These are phyloP conservation scores for Tulasnella sp. DNA, from an alignment of 768 basidiomycete species.

Conservation along the genomic window DNA sequence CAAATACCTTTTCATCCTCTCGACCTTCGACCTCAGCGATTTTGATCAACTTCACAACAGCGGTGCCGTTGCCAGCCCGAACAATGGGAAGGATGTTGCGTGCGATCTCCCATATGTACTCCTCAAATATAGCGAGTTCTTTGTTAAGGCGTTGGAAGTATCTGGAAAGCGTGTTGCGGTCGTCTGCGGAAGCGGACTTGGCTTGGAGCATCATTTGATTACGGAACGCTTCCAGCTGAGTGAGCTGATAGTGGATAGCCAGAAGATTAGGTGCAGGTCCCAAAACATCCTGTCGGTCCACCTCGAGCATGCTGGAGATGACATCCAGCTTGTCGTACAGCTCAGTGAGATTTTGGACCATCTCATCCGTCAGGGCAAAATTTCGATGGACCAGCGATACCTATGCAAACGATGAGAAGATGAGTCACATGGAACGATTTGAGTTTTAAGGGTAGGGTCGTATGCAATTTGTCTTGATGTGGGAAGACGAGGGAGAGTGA, in stretches of 20 bases:
- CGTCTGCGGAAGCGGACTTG: conserved; percentile 67
- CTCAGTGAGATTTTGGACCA: conserved; percentile 88
- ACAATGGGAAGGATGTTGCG: conserved; percentile 74
- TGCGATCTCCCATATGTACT: conserved; percentile 73
- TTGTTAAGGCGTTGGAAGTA: conserved; percentile 84
- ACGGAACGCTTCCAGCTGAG: conserved; percentile 86
- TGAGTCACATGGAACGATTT: not conserved
- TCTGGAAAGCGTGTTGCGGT: conserved; percentile 62
- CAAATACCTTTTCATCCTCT: conserved; percentile 84
- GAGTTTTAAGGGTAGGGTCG: not conserved
- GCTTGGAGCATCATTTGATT: conserved; percentile 95
- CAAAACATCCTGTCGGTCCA: conserved; percentile 70
- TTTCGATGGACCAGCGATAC: conserved; percentile 94
- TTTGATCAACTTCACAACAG: conserved; percentile 89
- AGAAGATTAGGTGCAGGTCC: conserved; percentile 88
- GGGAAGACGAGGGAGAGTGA: not conserved
- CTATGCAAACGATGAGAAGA: conserved; percentile 42
- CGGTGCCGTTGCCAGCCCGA: conserved; percentile 70
- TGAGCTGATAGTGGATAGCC: conserved; percentile 84
- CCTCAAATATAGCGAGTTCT: conserved; percentile 77
- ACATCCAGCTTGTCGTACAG: conserved; percentile 82
- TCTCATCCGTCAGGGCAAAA: conserved; percentile 91
- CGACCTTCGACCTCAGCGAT: conserved; percentile 89
- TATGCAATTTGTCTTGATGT: not conserved
- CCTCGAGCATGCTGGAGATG: conserved; percentile 70